A percentile compares a stretch with the other conserved stretches of the same genome.
Conservation (phyloP, 495 filamentous ascomycete species). For the Aspergillus affinis region DNA sequence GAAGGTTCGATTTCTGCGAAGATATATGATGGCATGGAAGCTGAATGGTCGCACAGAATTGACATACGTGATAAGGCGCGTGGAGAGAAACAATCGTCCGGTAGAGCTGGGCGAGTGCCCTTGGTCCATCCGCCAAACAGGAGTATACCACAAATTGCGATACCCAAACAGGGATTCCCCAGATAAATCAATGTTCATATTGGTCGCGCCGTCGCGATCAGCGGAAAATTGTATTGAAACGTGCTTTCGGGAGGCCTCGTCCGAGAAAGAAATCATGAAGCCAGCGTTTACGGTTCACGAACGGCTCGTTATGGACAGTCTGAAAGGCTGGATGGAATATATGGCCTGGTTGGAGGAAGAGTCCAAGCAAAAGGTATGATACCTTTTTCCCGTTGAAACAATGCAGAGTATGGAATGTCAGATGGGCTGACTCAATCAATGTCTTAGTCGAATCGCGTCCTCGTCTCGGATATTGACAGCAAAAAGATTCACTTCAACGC, state of each 20-base stretch:
- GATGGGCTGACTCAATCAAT: neutral
- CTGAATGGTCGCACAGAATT: slow-evolving; percentile 6
- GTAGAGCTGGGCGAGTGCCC: neutral
- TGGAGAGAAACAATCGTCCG: slow-evolving; percentile 7
- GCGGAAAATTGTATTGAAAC: neutral
- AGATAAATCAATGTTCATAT: slow-evolving; percentile 4
- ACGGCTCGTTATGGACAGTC: slow-evolving; percentile 8
- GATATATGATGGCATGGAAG: neutral
- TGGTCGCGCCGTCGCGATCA: slow-evolving; percentile 7
- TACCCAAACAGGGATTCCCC: neutral
- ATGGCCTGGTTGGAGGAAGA: slow-evolving; percentile 14
- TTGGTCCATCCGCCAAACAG: slow-evolving; percentile 17
- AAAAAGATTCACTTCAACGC: slow-evolving; percentile 3
- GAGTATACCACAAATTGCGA: slow-evolving; percentile 12
- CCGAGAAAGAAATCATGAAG: neutral
- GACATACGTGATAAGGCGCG: slow-evolving; percentile 12
- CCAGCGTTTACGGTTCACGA: slow-evolving; percentile 5
- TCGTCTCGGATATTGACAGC: slow-evolving; percentile 3
- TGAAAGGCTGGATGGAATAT: slow-evolving; percentile 15
- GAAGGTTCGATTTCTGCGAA: slow-evolving; percentile 1
- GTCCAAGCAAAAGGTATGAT: slow-evolving; percentile 7
- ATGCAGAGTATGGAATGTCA: no score
- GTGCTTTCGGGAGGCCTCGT: neutral
- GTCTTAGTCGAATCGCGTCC: slow-evolving; percentile 6
- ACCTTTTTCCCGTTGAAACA: neutral